A percentile compares a stretch with the other conserved stretches of the same genome.
These are phyloP conservation scores for Trametes cinnabarina DNA, from an alignment of 768 basidiomycete species.

Conservation along the genomic window DNA sequence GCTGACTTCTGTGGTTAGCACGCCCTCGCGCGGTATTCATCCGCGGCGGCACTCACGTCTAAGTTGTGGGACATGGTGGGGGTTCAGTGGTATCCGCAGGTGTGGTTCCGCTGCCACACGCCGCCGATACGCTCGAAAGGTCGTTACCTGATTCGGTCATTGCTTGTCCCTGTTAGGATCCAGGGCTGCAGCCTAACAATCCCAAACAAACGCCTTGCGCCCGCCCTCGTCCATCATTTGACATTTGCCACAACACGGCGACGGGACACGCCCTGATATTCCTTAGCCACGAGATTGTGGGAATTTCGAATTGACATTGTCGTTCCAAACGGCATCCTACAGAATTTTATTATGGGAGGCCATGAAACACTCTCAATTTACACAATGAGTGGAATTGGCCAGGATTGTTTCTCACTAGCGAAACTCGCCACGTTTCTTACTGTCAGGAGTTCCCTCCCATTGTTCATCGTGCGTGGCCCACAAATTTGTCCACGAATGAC, in stretches of 20 bases:
- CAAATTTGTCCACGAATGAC: background rate
- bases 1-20: slow-evolving; percentile 35
- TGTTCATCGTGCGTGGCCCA: too few species aligned
- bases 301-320: too few species aligned
- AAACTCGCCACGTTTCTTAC: too few species aligned
- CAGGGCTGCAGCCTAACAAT: slow-evolving; percentile 18
- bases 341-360: too few species aligned
- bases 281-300: too few species aligned
- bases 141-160: slow-evolving; percentile 2
- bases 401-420: too few species aligned
- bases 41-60: slow-evolving; percentile 21
- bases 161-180: slow-evolving; percentile 22
- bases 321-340: too few species aligned
- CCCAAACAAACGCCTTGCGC: slow-evolving; percentile 17
- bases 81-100: slow-evolving; percentile 10
- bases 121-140: background rate
- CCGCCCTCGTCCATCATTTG: background rate
- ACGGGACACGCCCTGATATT: too few species aligned
- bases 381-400: too few species aligned
- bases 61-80: slow-evolving; percentile 26
- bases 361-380: too few species aligned
- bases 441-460: too few species aligned
- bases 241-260: too few species aligned
- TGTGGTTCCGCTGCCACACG: background rate
- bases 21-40: background rate